These are phyloP conservation scores for Suhomyces bokatorum DNA, from an alignment of 1,139 yeast species.

Conservation along the genomic window DNA sequence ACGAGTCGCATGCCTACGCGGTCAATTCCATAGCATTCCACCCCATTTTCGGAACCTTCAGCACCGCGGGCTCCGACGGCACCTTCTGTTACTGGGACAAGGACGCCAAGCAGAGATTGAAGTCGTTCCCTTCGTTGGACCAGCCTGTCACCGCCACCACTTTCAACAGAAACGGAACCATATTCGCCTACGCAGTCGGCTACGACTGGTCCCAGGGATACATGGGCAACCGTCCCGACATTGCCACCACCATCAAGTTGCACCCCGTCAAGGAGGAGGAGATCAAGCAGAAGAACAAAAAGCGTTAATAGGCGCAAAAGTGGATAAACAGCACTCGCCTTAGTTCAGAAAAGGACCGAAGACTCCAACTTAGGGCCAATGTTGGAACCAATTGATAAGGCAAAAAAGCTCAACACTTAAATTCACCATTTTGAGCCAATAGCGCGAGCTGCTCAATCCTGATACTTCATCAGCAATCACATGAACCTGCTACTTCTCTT, in stretches of 20 bases:
- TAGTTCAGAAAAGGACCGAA: neutral
- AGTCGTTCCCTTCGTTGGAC: conserved; percentile 72
- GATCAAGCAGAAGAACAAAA: conserved; percentile 71
- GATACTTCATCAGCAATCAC: neutral
- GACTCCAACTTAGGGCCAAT: neutral
- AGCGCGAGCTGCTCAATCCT: no score
- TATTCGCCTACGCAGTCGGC: conserved; percentile 89
- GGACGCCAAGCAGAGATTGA: conserved; percentile 84
- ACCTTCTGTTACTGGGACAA: conserved; percentile 96
- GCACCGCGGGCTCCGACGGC: conserved; percentile 95
- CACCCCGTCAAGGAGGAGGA: conserved; percentile 88
- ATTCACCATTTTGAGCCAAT: no score
- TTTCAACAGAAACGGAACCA: conserved; percentile 79
- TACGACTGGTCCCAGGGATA: conserved; percentile 96
- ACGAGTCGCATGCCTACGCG: conserved; percentile 64
- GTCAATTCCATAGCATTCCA: conserved; percentile 84
- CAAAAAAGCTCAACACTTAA: no score
- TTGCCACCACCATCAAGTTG: conserved; percentile 73
- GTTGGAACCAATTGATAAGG: neutral
- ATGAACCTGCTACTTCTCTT: neutral
- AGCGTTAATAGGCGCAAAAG: neutral
- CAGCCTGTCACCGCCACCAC: conserved; percentile 76
- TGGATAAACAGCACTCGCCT: neutral
- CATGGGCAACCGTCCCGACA: conserved; percentile 71
- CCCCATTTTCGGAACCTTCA: conserved; percentile 86